Evolutionary conservation across 129 eudicot genomes (phyloP).

Genomic region (Lonicera japonica): DNA sequence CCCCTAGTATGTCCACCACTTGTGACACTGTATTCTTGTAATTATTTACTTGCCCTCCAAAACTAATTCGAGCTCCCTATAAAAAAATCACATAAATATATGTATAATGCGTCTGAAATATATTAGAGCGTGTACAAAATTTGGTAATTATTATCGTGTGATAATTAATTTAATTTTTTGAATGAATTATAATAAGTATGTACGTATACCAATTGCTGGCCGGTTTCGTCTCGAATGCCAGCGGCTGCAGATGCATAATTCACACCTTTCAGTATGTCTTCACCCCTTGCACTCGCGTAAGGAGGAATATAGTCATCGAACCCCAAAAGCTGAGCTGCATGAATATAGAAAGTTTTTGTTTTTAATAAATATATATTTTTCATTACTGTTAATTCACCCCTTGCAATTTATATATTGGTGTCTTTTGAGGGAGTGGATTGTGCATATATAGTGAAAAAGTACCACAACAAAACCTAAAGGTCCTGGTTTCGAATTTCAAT

Average conservation of each 20-base stretch:
- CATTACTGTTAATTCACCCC: too few species aligned
- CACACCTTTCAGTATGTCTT: slow-evolving; percentile 50
- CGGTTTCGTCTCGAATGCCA: slow-evolving; percentile 75
- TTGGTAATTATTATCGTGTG: neutral
- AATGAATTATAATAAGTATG: too few species aligned
- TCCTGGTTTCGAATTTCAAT: too few species aligned
- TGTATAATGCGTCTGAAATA: too few species aligned
- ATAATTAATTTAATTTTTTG: neutral
- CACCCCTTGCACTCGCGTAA: slow-evolving; percentile 47
- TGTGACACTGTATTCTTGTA: slow-evolving; percentile 77
- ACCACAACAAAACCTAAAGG: too few species aligned
- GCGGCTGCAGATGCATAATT: slow-evolving; percentile 91
- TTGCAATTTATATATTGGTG: too few species aligned
- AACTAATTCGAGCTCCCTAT: slow-evolving; percentile 68
- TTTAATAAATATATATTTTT: too few species aligned
- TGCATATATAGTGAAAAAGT: too few species aligned
- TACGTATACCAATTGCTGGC: slow-evolving; percentile 55
- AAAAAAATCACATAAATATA: neutral
- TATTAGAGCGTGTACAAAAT: neutral
- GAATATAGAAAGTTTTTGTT: neutral
- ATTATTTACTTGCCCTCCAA: slow-evolving; percentile 69
- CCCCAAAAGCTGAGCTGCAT: slow-evolving; percentile 70
- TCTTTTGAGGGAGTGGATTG: too few species aligned
- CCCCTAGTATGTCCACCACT: slow-evolving; percentile 76
- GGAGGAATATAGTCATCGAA: slow-evolving; percentile 58